A percentile compares a stretch with the other conserved stretches of the same genome.
These are phyloP conservation scores for Neofusicoccum parvum DNA, from an alignment of 2,329 filamentous ascomycete species.

Conservation along the genomic window DNA sequence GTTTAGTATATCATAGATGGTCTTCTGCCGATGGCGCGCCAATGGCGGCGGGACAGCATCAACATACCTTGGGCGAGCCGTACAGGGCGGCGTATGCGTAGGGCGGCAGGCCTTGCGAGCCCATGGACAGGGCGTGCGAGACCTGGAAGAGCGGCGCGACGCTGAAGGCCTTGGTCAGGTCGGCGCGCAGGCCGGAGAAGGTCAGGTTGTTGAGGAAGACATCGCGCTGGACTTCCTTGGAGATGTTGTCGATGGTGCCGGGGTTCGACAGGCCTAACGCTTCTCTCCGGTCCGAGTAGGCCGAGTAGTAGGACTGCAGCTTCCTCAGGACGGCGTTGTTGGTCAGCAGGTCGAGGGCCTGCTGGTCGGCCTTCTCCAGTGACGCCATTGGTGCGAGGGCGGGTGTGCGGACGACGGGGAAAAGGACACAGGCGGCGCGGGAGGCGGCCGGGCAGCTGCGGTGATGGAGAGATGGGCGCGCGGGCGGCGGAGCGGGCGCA, in stretches of 20 bases:
- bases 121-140: conserved; percentile 94
- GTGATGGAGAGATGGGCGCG: conserved; percentile 16
- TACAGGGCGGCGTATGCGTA: conserved; percentile 95
- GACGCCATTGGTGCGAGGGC: conserved; percentile 34
- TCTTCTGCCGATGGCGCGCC: background rate
- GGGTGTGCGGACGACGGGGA: conserved; percentile 29
- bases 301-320: conserved; percentile 75
- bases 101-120: conserved; percentile 83
- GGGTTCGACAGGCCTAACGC: conserved; percentile 89
- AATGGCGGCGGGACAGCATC: conserved; percentile 1
- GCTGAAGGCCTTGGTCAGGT: conserved; percentile 96
- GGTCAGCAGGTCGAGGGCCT: conserved; percentile 63
- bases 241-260: conserved; percentile 85
- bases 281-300: conserved; percentile 82
- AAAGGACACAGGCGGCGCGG: background rate
- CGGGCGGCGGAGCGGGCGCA: conserved; percentile 9
- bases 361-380: conserved; percentile 35
- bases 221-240: conserved; percentile 92
- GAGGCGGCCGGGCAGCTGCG: background rate
- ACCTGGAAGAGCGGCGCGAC: conserved; percentile 93
- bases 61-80: conserved; percentile 83
- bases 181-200: conserved; percentile 94
- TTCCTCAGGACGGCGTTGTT: conserved; percentile 72
- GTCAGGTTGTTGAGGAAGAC: conserved; percentile 95
- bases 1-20: conserved; percentile 27